Evolutionary conservation across 2,329 filamentous ascomycete genomes (phyloP).

Genomic region (Colletotrichum sp.): DNA sequence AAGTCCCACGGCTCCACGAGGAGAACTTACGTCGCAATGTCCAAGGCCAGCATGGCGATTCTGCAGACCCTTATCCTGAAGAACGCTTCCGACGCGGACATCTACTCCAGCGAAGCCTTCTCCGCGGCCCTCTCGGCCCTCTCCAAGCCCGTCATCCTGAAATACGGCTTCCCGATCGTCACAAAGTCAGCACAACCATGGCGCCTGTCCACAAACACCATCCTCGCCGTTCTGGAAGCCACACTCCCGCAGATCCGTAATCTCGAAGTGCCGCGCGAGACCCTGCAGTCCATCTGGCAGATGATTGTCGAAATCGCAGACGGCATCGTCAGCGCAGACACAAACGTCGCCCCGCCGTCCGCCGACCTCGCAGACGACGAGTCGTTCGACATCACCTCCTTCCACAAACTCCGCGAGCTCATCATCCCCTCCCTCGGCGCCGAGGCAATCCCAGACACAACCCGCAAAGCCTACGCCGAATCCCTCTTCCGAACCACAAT

Average conservation of each 20-base stretch:
- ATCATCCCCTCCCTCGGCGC: slow-evolving; percentile 78
- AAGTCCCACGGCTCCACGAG: slow-evolving; percentile 43
- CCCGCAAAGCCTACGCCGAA: slow-evolving; percentile 73
- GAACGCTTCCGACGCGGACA: slow-evolving; percentile 66
- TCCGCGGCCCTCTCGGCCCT: slow-evolving; percentile 70
- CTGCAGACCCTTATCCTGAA: slow-evolving; percentile 65
- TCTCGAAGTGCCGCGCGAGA: slow-evolving; percentile 48
- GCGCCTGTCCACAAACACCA: slow-evolving; percentile 77
- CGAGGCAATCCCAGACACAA: slow-evolving; percentile 66
- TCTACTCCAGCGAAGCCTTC: slow-evolving; percentile 74
- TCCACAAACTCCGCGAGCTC: slow-evolving; percentile 70
- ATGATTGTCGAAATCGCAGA: slow-evolving; percentile 68
- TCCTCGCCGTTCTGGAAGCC: slow-evolving; percentile 70
- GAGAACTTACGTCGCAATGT: slow-evolving; percentile 88
- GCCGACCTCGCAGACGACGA: slow-evolving; percentile 71
- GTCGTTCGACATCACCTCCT: slow-evolving; percentile 79
- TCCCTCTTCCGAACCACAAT: slow-evolving; percentile 84
- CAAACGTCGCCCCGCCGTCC: slow-evolving; percentile 47
- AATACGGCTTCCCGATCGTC: slow-evolving; percentile 78
- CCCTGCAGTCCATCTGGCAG: slow-evolving; percentile 70
- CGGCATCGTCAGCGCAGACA: slow-evolving; percentile 73
- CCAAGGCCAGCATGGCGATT: slow-evolving; percentile 79
- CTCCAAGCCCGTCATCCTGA: slow-evolving; percentile 72
- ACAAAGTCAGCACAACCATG: slow-evolving; percentile 78
- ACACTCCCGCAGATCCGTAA: slow-evolving; percentile 66